Evolutionary conservation across 768 basidiomycete genomes (phyloP), one percentile per base, ranked within the genome.

Genomic region (Piloderma croceum): DNA sequence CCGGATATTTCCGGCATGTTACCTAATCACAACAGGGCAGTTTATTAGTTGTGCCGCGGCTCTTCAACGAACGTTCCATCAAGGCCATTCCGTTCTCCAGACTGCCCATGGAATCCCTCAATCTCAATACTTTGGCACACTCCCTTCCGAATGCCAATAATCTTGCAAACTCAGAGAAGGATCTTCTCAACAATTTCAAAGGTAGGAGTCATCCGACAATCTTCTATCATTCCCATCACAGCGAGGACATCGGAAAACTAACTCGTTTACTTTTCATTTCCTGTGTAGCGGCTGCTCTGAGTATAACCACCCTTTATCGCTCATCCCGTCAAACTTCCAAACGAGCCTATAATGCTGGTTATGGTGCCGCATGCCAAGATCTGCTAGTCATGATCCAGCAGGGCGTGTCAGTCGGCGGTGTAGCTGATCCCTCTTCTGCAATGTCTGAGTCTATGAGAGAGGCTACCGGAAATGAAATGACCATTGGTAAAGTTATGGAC

Each of bases 81-180:
- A n/a, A n/a, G n/a, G n/a, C n/a, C n/a, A n/a, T n/a, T n/a, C n/a
- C n/a, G n/a, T n/a, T n/a, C n/a, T n/a, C n/a, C n/a, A n/a, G n/a
- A n/a, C n/a, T n/a, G n/a, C n/a, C n/a, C n/a, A 84, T 83, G 82
- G 83, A 83, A 62, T 82, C 82, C 7, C 76, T 89, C 60, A 82
- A 85, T 62, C 72, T 88, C 52, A 82, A 84, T 59, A 83, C 80
- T 9, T 81, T 89, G 39, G 86, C 76, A 21, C 84, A 62, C 57
- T 87, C 86, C 1, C 73, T 89, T 4, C 86, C 85, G 1, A 73
- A 62, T 5, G 74, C 79, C 4, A 79, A 79, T 50, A n/a, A n/a
- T n/a, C 64, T 73, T 24, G 84, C 82, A 55, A 84, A 83, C 54
- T 82, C 85, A 19, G 88, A 90, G 66, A 83, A 83, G 46, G 85